These are phyloP conservation scores for Iberis pinnata DNA, from an alignment of 345 rosid species.

Conservation along the genomic window DNA sequence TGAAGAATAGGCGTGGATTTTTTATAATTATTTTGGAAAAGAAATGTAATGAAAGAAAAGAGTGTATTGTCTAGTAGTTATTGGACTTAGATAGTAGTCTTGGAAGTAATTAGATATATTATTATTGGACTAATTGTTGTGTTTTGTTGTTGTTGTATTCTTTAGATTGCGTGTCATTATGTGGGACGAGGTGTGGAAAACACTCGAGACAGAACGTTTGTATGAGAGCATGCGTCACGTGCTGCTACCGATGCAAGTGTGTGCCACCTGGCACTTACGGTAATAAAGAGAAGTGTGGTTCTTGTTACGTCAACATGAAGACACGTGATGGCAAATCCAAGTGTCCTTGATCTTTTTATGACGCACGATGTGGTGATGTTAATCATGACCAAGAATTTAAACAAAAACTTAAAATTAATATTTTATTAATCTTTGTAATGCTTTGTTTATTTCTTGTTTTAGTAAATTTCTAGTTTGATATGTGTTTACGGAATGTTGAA, in stretches of 20 bases:
- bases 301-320: conserved; percentile 79
- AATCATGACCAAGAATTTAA: no score
- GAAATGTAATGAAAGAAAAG: neutral
- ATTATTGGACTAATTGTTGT: conserved; percentile 7
- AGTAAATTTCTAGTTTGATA: no score
- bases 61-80: neutral
- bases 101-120: neutral
- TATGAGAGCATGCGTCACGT: conserved; percentile 72
- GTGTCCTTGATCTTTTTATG: conserved; percentile 58
- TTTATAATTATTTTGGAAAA: neutral
- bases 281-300: conserved; percentile 72
- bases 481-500: no score
- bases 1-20: no score
- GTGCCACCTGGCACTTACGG: conserved; percentile 96
- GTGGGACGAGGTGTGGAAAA: conserved; percentile 58
- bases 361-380: no score
- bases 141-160: neutral
- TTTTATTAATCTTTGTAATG: no score
- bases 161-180: conserved; percentile 66
- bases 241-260: conserved; percentile 88
- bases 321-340: conserved; percentile 53
- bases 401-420: no score
- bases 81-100: neutral
- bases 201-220: conserved; percentile 70
- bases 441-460: no score